Conservation (phyloP, 2,329 filamentous ascomycete genomes). For the Bipolaris cookei region DNA sequence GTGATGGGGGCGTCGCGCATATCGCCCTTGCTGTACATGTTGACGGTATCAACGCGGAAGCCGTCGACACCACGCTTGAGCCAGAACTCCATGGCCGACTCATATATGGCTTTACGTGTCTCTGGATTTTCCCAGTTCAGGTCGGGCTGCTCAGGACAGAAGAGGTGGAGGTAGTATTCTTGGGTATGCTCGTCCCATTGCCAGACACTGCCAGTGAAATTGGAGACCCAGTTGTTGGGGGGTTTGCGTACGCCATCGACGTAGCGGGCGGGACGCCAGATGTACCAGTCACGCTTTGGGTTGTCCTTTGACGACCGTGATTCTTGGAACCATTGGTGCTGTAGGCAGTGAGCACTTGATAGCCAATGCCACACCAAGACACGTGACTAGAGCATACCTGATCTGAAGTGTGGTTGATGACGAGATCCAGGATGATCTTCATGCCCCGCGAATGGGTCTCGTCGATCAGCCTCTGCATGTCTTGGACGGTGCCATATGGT, state of each 20-base stretch:
- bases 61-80: conserved; percentile 69
- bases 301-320: conserved; percentile 58
- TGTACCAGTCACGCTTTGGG: conserved; percentile 63
- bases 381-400: conserved; percentile 26
- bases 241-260: conserved; percentile 67
- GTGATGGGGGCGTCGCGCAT: conserved; percentile 45
- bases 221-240: conserved; percentile 76
- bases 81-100: conserved; percentile 77
- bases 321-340: conserved; percentile 65
- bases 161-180: conserved; percentile 79
- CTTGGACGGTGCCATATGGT: conserved; percentile 49
- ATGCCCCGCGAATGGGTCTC: conserved; percentile 47
- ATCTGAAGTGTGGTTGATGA: conserved; percentile 51
- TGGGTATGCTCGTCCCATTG: conserved; percentile 72
- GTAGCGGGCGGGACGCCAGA: conserved; percentile 58
- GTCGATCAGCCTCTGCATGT: conserved; percentile 48
- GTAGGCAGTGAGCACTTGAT: conserved; percentile 9
- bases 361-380: background rate
- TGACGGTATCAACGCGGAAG: conserved; percentile 51
- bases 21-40: conserved; percentile 47
- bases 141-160: conserved; percentile 77
- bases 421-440: conserved; percentile 50
- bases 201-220: conserved; percentile 70
- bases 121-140: conserved; percentile 82
- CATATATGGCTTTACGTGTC: conserved; percentile 72